Base-by-base conservation (phyloP, 495 filamentous ascomycete genomes). In the Neurospora intermedia region DNA sequence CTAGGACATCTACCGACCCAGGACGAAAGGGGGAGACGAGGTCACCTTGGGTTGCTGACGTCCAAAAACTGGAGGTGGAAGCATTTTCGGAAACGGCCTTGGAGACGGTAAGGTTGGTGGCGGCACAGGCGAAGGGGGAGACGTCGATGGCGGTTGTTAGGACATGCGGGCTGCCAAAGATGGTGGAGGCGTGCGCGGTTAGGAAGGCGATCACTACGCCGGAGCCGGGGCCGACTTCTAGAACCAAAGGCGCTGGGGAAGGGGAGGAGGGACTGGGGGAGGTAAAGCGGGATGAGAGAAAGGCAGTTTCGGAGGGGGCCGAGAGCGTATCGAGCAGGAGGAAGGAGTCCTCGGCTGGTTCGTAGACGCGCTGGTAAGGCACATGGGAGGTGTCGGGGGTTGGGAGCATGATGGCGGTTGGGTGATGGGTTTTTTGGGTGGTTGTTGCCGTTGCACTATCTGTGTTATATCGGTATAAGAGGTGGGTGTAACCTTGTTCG, bases 271-370 rank as follows among this genome's bases (percentile, higher is more conserved):
- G 39, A 6, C 39, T 39, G 39, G 39, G 41, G 23, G 72, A 43
- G 69, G 73, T 66, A 84, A 97, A 94, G 62, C 88, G 88, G 11
- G 82, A 45, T 38, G 82, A 82, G 42, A 98, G 89, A 80, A 94
- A 99, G 43, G 85, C 73, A 6, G 87, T 91, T 81, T 97, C 93
- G 15, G 87, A 78, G 11, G 83, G 48, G 5, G 90, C 90, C n/a
- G 94, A 93, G 39, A 99, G 85, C 0, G 94, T 96, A 84, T 99
- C 96, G 38, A 99, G 87, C 43, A 99, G 86, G n/a, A 99, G 88
- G 80, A 91, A 98, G 20, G 93, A 96, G 82, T 99, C 96, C 82
- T 98, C 96, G 13, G 94, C 90, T 54, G 96, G 96, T 79, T 97
- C 93, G 82, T 99, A 99, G 76, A 98, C 88, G 39, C 89, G 89